Base-by-base conservation (phyloP, 78 protist species). In the Cavenderia fasciculata region DNA sequence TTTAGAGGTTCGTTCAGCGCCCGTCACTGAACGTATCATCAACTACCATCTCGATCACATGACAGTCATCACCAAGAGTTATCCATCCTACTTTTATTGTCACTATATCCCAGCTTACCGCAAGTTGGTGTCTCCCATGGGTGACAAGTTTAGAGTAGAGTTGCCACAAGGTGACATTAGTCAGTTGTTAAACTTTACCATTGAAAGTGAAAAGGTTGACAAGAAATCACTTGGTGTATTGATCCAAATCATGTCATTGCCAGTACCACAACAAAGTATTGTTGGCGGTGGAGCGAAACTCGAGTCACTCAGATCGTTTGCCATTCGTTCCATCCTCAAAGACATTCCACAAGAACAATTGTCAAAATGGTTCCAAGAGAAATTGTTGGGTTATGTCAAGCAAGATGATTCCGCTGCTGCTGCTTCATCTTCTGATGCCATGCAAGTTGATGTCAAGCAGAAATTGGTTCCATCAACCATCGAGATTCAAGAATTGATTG, bases 331-430 rank as follows among this genome's bases (percentile, higher is more conserved):
- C 1, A 18, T 56, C 21, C 36, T 79, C 29, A 49, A 10, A 5
- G 10, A 21, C 18, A 36, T 66, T 16, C 49, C 74, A 29, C 23
- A 1, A 21, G 43, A 66, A n/a, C 41, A 63, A 23, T 40, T 79
- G 4, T 14, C 36, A 16, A 16, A 23, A 25, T 79, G 88, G 88
- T 79, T 79, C 41, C 70, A 79, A 52, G 77, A 79, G 70, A 79
- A 79, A 54, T 43, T 66, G 21, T 52, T 79, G 11, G 88, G 88
- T 19, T 29, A 29, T 1, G 23, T 61, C 40, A 31, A 4, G 23
- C 6, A 3, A 4, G 14, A 5, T 4, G 16, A 61, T 56, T 7
- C 27, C 14, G 10, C 7, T 56, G 10, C 14, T 16, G 14, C 7
- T 40, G 10, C 4, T 34, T 31, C 4, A 33, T 6, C n/a, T 16